Percentiles rank a stretch among this genome's conserved stretches.
Evolutionary conservation across 352 stramenopile species (phyloP).

Genomic region (Pythium guiyangense): DNA sequence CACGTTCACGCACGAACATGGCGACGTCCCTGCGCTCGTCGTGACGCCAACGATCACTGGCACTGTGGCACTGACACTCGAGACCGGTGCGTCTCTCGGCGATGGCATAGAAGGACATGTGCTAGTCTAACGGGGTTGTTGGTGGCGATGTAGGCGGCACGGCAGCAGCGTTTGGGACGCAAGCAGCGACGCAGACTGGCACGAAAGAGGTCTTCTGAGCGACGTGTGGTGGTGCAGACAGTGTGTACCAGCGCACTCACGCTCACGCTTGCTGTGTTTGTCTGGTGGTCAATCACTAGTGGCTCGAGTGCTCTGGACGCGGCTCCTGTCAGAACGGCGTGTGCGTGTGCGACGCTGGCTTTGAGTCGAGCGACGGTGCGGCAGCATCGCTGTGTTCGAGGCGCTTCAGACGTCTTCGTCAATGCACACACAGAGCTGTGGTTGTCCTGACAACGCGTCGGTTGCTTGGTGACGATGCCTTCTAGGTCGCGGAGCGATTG

Average conservation of each 20-base stretch:
- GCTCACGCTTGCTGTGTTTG: background rate
- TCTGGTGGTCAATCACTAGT: conserved; percentile 24
- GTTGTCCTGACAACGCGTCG: too few relatives aligned
- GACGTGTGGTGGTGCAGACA: background rate
- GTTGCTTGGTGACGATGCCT: too few relatives aligned
- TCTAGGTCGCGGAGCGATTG: conserved; percentile 21
- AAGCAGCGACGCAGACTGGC: background rate
- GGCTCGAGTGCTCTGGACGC: conserved; percentile 55
- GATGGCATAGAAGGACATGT: too few relatives aligned
- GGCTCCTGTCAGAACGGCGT: conserved; percentile 42
- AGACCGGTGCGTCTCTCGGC: conserved; percentile 21
- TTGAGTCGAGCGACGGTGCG: conserved; percentile 54
- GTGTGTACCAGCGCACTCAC: too few relatives aligned
- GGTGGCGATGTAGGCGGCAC: background rate
- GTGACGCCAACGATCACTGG: conserved; percentile 23
- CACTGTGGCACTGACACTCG: conserved; percentile 25
- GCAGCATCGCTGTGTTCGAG: too few relatives aligned
- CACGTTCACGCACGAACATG: conserved; percentile 69
- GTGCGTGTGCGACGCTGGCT: conserved; percentile 43
- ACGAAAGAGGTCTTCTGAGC: background rate
- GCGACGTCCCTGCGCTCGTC: conserved; percentile 49
- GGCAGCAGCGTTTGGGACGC: background rate
- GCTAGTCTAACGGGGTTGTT: too few relatives aligned
- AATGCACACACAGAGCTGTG: too few relatives aligned
- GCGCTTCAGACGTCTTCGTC: too few relatives aligned